These are phyloP conservation scores for Hansenula anomala DNA, from an alignment of 1,139 yeast genomes.

Conservation along the genomic window DNA sequence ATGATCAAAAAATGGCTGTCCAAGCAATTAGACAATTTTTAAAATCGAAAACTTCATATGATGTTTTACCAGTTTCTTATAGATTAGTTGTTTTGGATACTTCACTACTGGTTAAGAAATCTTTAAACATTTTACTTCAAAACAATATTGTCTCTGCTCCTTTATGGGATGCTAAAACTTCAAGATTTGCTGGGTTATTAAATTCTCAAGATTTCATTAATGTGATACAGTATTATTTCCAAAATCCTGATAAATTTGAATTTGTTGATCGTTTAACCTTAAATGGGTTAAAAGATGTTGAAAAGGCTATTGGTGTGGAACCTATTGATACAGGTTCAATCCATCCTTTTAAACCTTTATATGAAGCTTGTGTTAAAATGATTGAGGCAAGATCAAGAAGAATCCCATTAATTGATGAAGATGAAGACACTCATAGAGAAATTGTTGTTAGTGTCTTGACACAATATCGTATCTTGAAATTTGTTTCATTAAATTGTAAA, in stretches of 20 bases:
- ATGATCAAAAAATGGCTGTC: constrained; percentile 63
- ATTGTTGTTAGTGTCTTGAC: constrained; percentile 94
- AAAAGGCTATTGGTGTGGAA: constrained; percentile 81
- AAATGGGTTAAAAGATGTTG: constrained; percentile 82
- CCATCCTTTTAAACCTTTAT: constrained; percentile 86
- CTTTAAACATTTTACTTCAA: constrained; percentile 83
- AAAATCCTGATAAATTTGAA: constrained; percentile 84
- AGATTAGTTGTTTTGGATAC: constrained; percentile 92
- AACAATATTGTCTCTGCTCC: constrained; percentile 97
- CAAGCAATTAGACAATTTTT: constrained; percentile 79
- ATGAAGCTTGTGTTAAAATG: constrained; percentile 94
- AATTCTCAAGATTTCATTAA: constrained; percentile 92
- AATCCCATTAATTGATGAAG: constrained; percentile 91
- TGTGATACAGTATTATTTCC: constrained; percentile 92
- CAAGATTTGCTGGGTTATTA: constrained; percentile 89
- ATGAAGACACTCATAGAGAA: constrained; percentile 88
- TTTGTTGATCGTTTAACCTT: constrained; percentile 82
- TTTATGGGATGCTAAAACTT: constrained; percentile 86
- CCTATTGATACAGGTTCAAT: constrained; percentile 86
- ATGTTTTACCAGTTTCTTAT: constrained; percentile 93
- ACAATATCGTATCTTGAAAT: constrained; percentile 92
- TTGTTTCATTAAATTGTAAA: constrained; percentile 93
- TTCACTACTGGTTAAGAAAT: constrained; percentile 82
- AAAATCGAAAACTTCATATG: constrained; percentile 90
- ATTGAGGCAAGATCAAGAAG: constrained; percentile 85